phyloP scores from a whole-genome alignment of 176 grass and related monocot genomes.

The Oryza meridionalis region DNA sequence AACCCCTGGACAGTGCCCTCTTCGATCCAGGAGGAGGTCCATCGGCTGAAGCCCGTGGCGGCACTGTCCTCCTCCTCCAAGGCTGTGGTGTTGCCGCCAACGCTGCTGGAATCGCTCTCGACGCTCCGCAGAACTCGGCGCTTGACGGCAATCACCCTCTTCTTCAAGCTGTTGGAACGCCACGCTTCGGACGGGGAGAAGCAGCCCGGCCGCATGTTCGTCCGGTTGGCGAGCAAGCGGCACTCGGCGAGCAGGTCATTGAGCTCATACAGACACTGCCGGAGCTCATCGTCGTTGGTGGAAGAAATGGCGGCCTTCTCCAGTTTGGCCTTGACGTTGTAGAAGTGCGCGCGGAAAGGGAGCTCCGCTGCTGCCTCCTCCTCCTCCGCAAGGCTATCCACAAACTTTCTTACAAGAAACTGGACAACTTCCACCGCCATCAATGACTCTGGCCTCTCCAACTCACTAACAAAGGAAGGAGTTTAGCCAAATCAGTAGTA shows the following conservation, averaged over 20 bases:
- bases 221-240: constrained; percentile 18
- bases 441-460: background rate
- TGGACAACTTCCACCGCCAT: constrained; percentile 50
- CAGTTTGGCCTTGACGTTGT: constrained; percentile 17
- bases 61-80: background rate
- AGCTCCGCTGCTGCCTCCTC: constrained; percentile 26
- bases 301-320: constrained; percentile 39
- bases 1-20: constrained; percentile 40
- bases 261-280: constrained; percentile 54
- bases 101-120: background rate
- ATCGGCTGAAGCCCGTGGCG: constrained; percentile 20
- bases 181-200: constrained; percentile 10
- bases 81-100: background rate
- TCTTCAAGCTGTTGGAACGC: constrained; percentile 37
- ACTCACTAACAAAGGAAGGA: too few relatives aligned
- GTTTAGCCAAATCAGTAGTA: too few relatives aligned
- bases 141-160: constrained; percentile 30
- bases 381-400: constrained; percentile 36
- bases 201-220: background rate
- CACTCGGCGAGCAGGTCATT: constrained; percentile 53
- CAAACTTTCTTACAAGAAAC: constrained; percentile 50
- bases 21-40: constrained; percentile 43
- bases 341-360: constrained; percentile 48
- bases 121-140: constrained; percentile 25
- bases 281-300: constrained; percentile 47